Evolutionary conservation across 148 eudicot species (phyloP).

Genomic region (Fagopyrum tataricum): DNA sequence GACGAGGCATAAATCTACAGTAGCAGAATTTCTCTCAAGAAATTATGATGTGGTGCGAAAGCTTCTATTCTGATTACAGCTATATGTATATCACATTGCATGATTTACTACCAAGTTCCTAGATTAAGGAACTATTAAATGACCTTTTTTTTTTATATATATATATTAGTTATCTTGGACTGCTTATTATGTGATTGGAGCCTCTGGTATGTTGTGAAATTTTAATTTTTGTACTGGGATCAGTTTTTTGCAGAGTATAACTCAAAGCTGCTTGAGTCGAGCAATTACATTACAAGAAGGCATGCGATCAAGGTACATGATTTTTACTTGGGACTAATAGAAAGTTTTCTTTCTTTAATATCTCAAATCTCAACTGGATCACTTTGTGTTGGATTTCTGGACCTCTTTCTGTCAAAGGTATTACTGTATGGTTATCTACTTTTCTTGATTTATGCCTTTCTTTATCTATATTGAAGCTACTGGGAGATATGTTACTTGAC

Average conservation of each 20-base stretch:
- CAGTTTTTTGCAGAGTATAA: conserved; percentile 59
- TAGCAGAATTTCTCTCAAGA: conserved; percentile 39
- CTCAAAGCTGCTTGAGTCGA: conserved; percentile 50
- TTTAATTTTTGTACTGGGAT: background rate
- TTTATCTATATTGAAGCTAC: conserved; percentile 33
- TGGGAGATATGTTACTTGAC: conserved; percentile 84
- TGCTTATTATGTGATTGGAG: background rate
- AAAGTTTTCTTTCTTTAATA: conserved; percentile 4
- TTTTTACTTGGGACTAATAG: background rate
- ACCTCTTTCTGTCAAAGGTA: background rate
- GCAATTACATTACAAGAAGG: conserved; percentile 62
- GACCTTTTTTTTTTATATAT: background rate
- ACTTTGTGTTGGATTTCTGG: background rate
- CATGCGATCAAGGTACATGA: conserved; percentile 52
- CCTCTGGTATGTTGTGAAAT: conserved; percentile 4
- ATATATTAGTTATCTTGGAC: background rate
- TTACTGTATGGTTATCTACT: background rate
- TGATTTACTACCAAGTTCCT: background rate
- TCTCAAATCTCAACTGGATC: background rate
- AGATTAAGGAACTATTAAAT: background rate
- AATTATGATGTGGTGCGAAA: conserved; percentile 38
- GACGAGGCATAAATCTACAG: conserved; percentile 49
- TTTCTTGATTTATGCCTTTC: background rate
- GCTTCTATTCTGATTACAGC: background rate
- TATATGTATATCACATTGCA: background rate